phyloP scores from a whole-genome alignment of 495 filamentous ascomycete species.

The Penicillium pulvis region DNA sequence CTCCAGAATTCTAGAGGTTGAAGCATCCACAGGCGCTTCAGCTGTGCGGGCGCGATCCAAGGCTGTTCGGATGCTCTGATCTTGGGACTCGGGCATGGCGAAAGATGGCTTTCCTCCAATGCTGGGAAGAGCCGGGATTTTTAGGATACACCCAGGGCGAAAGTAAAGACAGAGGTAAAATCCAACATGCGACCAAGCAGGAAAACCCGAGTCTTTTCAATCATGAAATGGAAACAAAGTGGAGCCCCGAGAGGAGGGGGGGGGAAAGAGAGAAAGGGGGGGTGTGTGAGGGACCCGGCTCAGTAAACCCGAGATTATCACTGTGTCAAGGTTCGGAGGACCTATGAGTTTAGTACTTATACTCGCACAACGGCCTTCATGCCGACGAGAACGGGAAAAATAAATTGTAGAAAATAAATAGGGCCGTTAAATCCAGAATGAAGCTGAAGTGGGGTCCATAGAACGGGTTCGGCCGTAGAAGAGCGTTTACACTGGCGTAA shows the following conservation, averaged over 20 bases:
- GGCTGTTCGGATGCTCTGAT: conserved; percentile 42
- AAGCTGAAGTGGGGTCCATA: conserved; percentile 19
- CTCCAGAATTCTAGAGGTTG: conserved; percentile 56
- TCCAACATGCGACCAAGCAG: conserved; percentile 24
- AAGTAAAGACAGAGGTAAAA: conserved; percentile 14
- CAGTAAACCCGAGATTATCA: conserved; percentile 22
- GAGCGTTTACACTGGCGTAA: conserved; percentile 40
- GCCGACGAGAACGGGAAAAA: conserved; percentile 2
- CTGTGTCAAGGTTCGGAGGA: conserved; percentile 5
- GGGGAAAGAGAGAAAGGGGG: not conserved
- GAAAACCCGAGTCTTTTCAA: conserved; percentile 24
- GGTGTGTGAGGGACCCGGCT: conserved; percentile 8
- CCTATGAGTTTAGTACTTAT: conserved; percentile 7
- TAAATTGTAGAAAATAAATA: conserved; percentile 1
- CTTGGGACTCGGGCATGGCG: conserved; percentile 24
- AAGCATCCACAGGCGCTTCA: conserved; percentile 55
- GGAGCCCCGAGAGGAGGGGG: conserved; percentile 21
- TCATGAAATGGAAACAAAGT: conserved; percentile 29
- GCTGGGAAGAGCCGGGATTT: conserved; percentile 2
- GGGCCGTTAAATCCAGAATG: not conserved
- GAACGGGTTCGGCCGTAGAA: conserved; percentile 40
- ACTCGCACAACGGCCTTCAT: conserved; percentile 17
- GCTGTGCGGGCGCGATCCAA: conserved; percentile 70
- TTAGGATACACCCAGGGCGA: not conserved
- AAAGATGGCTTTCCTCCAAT: not conserved